Evolutionary conservation across 768 basidiomycete species (phyloP).

Genomic region (Dacryopinax spathularia): DNA sequence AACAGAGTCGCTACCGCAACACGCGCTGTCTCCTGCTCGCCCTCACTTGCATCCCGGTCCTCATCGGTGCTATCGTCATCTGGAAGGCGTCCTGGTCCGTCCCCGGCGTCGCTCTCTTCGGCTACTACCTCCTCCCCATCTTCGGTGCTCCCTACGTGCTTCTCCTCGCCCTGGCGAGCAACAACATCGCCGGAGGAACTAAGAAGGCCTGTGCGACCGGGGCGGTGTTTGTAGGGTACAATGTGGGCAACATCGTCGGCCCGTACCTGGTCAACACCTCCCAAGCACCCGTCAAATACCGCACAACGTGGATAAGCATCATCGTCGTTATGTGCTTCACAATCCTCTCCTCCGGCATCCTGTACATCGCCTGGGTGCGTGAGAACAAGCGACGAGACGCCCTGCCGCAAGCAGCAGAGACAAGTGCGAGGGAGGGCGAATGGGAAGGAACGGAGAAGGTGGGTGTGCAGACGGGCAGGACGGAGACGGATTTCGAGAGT

Average conservation of each 20-base stretch:
- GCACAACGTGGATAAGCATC: conserved; percentile 25
- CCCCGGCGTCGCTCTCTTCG: conserved; percentile 22
- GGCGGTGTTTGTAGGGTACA: conserved; percentile 25
- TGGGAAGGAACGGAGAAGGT: not conserved
- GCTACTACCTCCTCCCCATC: conserved; percentile 22
- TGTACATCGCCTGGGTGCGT: conserved; percentile 14
- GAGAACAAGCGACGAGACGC: conserved; percentile 19
- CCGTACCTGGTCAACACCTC: conserved; percentile 17
- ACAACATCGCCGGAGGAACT: conserved; percentile 24
- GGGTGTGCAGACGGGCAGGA: not conserved
- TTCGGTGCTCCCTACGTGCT: conserved; percentile 28
- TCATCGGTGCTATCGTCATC: conserved; percentile 21
- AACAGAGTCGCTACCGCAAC: not conserved
- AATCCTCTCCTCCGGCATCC: conserved; percentile 11
- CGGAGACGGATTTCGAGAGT: conserved; percentile 6
- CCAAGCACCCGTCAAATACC: conserved; percentile 21
- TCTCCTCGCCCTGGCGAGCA: conserved; percentile 17
- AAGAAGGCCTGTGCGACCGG: conserved; percentile 23
- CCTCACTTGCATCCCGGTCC: conserved; percentile 23
- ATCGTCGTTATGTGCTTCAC: conserved; percentile 22
- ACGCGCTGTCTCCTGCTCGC: conserved; percentile 15
- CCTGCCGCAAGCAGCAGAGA: not conserved
- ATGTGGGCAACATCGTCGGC: conserved; percentile 17
- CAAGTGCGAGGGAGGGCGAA: not conserved
- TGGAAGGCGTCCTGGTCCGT: conserved; percentile 23